Base-by-base conservation (phyloP, 2,329 filamentous ascomycete species). In the Cercospora sp. region DNA sequence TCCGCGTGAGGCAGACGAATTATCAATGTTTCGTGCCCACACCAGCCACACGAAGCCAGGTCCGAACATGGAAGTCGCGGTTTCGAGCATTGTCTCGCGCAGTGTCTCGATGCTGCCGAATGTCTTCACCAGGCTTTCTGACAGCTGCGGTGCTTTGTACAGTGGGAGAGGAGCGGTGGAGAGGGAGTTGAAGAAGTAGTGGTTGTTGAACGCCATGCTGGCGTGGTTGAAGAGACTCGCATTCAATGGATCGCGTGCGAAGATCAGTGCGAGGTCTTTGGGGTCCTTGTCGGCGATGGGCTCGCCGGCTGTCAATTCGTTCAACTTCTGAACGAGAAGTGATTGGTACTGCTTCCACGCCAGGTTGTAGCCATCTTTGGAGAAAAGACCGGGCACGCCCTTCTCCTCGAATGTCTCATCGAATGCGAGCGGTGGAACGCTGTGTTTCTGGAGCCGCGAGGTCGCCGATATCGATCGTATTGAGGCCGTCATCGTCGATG, bases 41-140 rank as follows among this genome's bases (percentile, higher is more conserved):
- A 97, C 91, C 69, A 99, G 89, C 95, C 95, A 99, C 78, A 98
- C 91, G 82, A 96, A 98, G 72, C 95, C 95, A 0, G 94, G 94
- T 64, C 94, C 95, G 83, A 99, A 98, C 93, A 98, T 97, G 82
- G 89, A 87, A 73, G 88, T 85, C 67, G 94, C 94, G 48, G 91
- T 96, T 72, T 89, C 84, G 76, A 95, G 81, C 80, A 99, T 89
- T 78, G 95, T 91, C 74, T 86, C 85, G 78, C 89, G 89, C 68
- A 99, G 88, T 31, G 91, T 94, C 72, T 96, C 91, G 74, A 96
- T 84, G 75, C 90, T 93, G 77, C 91, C 90, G 83, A 97, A 98
- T 75, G 88, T 88, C 73, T 83, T 82, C 75, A 87, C 84, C 74
- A 98, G 88, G 66, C 86, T 84, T 67, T 77, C 73, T 74, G 84